These are phyloP conservation scores for Huntiella omanensis DNA, from an alignment of 2,329 filamentous ascomycete genomes.

Conservation along the genomic window DNA sequence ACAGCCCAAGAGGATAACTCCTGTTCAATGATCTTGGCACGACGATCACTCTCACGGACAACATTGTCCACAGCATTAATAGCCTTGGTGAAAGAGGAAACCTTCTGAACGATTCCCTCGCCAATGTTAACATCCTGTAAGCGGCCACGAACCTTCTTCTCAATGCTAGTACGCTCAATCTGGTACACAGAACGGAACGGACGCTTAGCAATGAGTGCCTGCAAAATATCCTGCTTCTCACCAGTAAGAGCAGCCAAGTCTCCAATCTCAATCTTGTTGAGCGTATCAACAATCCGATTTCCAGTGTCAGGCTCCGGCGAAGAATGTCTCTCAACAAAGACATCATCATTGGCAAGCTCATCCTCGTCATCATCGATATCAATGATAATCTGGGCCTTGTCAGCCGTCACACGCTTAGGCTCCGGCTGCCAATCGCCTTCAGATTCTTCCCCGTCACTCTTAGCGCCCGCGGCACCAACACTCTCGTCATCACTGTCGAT, in stretches of 20 bases:
- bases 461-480: too few relatives aligned
- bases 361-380: constrained; percentile 20
- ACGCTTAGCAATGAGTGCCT: constrained; percentile 50
- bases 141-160: constrained; percentile 22
- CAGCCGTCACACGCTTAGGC: too few relatives aligned
- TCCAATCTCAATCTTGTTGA: constrained; percentile 59
- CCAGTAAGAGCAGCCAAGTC: constrained; percentile 71
- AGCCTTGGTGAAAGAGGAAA: constrained; percentile 56
- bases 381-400: constrained; percentile 7
- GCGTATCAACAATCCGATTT: constrained; percentile 48
- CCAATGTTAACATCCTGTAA: constrained; percentile 29
- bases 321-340: constrained; percentile 9
- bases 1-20: constrained; percentile 30
- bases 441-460: constrained; percentile 2
- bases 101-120: constrained; percentile 30
- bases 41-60: constrained; percentile 53
- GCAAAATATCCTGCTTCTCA: constrained; percentile 49
- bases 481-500: constrained; percentile 1
- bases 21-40: constrained; percentile 39
- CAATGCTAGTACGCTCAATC: constrained; percentile 45
- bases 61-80: constrained; percentile 72
- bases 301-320: constrained; percentile 14
- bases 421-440: background rate
- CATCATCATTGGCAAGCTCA: constrained; percentile 22
- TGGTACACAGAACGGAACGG: constrained; percentile 43